Evolutionary conservation across 2,329 filamentous ascomycete genomes (phyloP), one percentile per base, ranked within the genome.

Genomic region (Xylaria multiplex): DNA sequence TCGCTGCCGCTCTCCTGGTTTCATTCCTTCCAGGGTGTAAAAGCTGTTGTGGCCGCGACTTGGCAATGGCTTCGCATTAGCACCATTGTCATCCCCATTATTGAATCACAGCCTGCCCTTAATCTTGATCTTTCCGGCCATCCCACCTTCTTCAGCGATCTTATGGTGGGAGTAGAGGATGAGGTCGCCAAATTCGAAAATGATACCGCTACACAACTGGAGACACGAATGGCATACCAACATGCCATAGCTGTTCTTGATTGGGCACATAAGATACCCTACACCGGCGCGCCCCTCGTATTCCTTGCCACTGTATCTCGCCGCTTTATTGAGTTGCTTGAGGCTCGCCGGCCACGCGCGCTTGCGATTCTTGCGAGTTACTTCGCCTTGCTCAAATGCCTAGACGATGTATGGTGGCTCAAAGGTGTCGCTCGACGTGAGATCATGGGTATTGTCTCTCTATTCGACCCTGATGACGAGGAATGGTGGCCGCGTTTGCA

Each of bases 331-430:
- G 87, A 88, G 62, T 82, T 87, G 35, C 81, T 92, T 13, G 84
- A 86, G 67, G 80, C 83, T 60, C 84, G 85, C 64, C 83, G 86
- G 13, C 88, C 88, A 1, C 85, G 88, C 13, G 87, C 88, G 1
- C 80, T 91, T 32, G 84, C 85, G 37, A 87, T 90, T 42, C 82
- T 91, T 1, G 88, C 88, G 6, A 88, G 86, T 75, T 91, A 90
- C 75, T 90, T 90, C 71, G 88, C 87, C 32, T 79, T 90, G 43
- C 80, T 91, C 53, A 89, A 89, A 73, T 83, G 84, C 40, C 81
- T 90, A 68, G 85, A 90, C 66, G 77, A 81, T 16, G 80, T 88
- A 16, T 93, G 90, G 90, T 93, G 90, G 90, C 79, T 92, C 32
- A 83, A 88, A 22, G 88, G 90, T 45, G 89, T 91, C 72, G 85